Conservation (phyloP, 2,329 filamentous ascomycete genomes). For the Alternaria triticimaculans region DNA sequence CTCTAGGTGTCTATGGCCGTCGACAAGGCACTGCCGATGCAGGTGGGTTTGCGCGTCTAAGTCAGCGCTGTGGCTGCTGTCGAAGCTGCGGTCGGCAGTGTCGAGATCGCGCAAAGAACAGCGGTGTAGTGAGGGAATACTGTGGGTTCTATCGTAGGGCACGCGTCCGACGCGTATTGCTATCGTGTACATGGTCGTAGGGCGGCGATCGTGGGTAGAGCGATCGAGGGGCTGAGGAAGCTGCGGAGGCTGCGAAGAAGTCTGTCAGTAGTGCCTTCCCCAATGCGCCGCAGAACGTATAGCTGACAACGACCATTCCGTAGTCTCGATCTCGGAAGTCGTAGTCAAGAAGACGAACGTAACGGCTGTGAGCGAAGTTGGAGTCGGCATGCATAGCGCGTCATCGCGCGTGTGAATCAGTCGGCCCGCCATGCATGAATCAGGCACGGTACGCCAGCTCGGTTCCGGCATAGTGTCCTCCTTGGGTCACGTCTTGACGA, state of each 20-base stretch:
- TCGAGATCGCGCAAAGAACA: background rate
- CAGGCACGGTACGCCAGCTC: background rate
- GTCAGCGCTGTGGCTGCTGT: background rate
- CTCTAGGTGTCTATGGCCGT: background rate
- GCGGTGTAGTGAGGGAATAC: background rate
- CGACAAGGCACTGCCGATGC: background rate
- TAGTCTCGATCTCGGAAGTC: background rate
- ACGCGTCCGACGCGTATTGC: background rate
- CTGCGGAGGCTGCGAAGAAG: background rate
- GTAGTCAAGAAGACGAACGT: background rate
- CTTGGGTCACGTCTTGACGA: background rate
- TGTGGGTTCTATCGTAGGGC: background rate
- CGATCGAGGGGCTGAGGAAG: background rate
- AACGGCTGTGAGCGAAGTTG: background rate
- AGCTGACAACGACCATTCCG: background rate
- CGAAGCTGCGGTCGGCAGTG: background rate
- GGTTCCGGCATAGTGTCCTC: constrained; percentile 3
- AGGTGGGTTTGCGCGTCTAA: background rate
- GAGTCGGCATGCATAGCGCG: background rate
- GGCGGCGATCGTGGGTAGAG: too few relatives aligned
- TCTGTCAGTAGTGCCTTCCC: background rate
- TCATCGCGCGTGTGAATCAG: background rate
- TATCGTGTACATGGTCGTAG: too few relatives aligned
- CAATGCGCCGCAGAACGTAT: background rate
- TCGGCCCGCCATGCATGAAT: background rate